A percentile compares a stretch with the other conserved stretches of the same genome.
Conservation (phyloP, 768 basidiomycete genomes). For the Rhodotorula babjevae region DNA sequence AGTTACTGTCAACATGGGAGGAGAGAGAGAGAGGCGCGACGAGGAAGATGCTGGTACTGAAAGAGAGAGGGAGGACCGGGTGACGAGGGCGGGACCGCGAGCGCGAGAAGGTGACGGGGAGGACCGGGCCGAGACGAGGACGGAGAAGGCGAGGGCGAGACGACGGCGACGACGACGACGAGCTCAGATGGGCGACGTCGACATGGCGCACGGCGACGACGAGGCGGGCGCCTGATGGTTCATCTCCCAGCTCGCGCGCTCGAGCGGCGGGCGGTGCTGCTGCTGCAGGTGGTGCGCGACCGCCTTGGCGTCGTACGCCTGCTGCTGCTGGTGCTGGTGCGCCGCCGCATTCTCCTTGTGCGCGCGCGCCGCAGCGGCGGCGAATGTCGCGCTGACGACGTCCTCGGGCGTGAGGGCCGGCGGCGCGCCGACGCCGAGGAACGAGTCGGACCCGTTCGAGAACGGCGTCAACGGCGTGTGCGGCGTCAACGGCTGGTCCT, state of each 20-base stretch:
- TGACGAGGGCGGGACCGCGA: too few species aligned
- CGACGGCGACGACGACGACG: not conserved
- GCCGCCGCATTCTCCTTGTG: conserved; percentile 23
- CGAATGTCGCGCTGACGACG: conserved; percentile 45
- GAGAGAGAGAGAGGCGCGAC: too few species aligned
- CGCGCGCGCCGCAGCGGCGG: not conserved
- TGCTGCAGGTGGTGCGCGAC: not conserved
- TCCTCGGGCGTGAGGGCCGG: not conserved
- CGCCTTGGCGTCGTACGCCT: not conserved
- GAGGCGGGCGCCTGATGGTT: conserved; percentile 3
- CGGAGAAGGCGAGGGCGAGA: not conserved
- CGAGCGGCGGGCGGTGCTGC: conserved; percentile 21
- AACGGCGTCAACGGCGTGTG: conserved; percentile 37
- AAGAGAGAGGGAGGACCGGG: too few species aligned
- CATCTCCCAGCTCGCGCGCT: conserved; percentile 36
- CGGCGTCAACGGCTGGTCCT: conserved; percentile 30
- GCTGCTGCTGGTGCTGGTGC: too few species aligned
- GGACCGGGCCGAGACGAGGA: not conserved
- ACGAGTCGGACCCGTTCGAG: conserved; percentile 45
- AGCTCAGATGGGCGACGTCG: not conserved
- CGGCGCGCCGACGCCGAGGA: conserved; percentile 14
- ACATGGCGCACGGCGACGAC: not conserved
- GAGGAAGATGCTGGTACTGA: too few species aligned
- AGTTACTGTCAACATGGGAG: too few species aligned
- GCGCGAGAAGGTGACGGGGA: too few species aligned